Evolutionary conservation across 768 basidiomycete genomes (phyloP), one percentile per base, ranked within the genome.

Genomic region (Cubamyces sp.): DNA sequence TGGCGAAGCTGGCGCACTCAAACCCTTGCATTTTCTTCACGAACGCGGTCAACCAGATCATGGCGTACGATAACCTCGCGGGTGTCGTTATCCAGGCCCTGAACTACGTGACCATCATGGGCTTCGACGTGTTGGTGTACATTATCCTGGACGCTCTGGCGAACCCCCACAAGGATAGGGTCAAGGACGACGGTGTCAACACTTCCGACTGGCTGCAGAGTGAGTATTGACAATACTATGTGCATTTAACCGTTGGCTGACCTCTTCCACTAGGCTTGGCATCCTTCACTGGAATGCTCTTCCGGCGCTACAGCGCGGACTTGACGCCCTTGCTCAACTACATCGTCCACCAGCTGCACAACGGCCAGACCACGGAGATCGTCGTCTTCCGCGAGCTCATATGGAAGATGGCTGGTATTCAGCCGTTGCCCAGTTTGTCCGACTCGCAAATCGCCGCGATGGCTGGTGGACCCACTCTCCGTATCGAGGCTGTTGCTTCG

Each of bases 61-160:
- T 94, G 89, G 88, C 92, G 15, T 99, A 99, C 70, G 92, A 96
- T 71, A 99, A 98, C 74, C 76, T 97, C 55, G 93, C 92, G 11
- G 83, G 82, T 43, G 92, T 95, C 21, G 90, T 98, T 45, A 90
- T 98, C 25, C 94, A 94, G 67, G 91, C 91, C 18, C 80, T 94
- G 67, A 81, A 91, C 71, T 96, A 92, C 75, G 87, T 94, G 65
- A 94, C 94, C 3, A 89, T 88, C 64, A 90, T 99, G 83, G 93
- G 93, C 7, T 98, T 94, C 70, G 97, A 99, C 71, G 93, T 97
- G 9, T 79, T 98, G 12, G 87, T 93, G 18, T 98, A 88, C 71
- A 80, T 92, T 56, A 83, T 97, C 62, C 79, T 99, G 57, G 93
- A 96, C 64, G 90, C 92, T 0, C 80, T 98, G 54, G 87, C 94